Evolutionary conservation across 139 green algal genomes (phyloP).

Genomic region (Chlamydomonas schloesseri): DNA sequence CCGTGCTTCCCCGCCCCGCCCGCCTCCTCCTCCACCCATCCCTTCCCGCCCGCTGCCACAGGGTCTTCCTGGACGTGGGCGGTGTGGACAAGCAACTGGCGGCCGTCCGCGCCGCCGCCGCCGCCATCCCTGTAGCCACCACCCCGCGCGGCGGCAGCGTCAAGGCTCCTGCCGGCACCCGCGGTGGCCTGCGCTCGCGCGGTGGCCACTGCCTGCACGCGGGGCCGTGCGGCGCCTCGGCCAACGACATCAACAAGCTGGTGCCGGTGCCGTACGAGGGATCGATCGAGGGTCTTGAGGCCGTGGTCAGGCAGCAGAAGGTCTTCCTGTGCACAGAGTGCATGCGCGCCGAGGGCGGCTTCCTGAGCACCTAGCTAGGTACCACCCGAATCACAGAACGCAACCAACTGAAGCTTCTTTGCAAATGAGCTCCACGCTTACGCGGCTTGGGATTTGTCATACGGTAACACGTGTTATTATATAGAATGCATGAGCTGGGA

Average conservation of each 20-base stretch:
- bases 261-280: slow-evolving; percentile 5
- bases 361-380: too few relatives aligned
- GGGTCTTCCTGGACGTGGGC: background rate
- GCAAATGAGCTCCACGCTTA: too few relatives aligned
- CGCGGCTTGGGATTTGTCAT: too few relatives aligned
- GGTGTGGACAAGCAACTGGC: background rate
- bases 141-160: background rate
- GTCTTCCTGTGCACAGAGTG: slow-evolving; percentile 12
- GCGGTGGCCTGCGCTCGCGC: background rate
- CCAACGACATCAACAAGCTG: slow-evolving; percentile 1
- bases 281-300: background rate
- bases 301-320: background rate
- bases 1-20: too few relatives aligned
- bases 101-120: background rate
- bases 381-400: too few relatives aligned
- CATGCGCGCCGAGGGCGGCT: background rate
- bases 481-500: too few relatives aligned
- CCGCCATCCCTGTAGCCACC: background rate
- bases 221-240: background rate
- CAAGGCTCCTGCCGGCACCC: background rate
- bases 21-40: too few relatives aligned
- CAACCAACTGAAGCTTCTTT: too few relatives aligned
- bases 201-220: slow-evolving; percentile 32
- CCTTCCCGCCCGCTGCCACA: too few relatives aligned
- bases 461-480: too few relatives aligned